Conservation (phyloP, 2,329 filamentous ascomycete genomes). For the Coniella vitis region DNA sequence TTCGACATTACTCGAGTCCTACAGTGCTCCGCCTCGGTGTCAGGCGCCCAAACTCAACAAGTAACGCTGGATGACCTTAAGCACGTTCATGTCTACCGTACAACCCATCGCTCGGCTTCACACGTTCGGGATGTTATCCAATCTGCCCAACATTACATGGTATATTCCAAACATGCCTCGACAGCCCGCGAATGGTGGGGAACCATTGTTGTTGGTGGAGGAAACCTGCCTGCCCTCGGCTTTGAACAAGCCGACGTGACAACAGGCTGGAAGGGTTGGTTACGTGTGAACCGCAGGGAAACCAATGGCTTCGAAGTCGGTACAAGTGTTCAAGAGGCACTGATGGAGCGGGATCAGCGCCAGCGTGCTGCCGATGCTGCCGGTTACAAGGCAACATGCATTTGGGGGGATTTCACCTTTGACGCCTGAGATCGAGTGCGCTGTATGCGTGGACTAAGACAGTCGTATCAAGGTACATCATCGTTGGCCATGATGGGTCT, state of each 20-base stretch:
- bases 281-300: conserved; percentile 40
- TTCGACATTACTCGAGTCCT: conserved; percentile 48
- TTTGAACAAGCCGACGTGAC: conserved; percentile 17
- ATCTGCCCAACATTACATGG: conserved; percentile 39
- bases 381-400: conserved; percentile 40
- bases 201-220: conserved; percentile 44
- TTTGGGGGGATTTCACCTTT: conserved; percentile 45
- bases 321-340: conserved; percentile 38
- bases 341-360: conserved; percentile 32
- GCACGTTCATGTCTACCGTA: conserved; percentile 45
- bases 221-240: conserved; percentile 22
- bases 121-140: conserved; percentile 28
- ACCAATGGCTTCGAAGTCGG: conserved; percentile 32
- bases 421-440: conserved; percentile 13
- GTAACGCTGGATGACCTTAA: conserved; percentile 30
- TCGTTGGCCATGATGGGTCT: background rate
- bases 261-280: conserved; percentile 43
- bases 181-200: conserved; percentile 49
- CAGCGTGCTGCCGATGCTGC: conserved; percentile 34
- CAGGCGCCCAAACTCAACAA: background rate
- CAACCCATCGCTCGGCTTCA: conserved; percentile 24
- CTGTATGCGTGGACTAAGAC: background rate
- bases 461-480: background rate
- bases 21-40: conserved; percentile 17
- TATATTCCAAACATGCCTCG: conserved; percentile 41